Conservation (phyloP, 2,329 filamentous ascomycete genomes). For the Talaromyces sp. region DNA sequence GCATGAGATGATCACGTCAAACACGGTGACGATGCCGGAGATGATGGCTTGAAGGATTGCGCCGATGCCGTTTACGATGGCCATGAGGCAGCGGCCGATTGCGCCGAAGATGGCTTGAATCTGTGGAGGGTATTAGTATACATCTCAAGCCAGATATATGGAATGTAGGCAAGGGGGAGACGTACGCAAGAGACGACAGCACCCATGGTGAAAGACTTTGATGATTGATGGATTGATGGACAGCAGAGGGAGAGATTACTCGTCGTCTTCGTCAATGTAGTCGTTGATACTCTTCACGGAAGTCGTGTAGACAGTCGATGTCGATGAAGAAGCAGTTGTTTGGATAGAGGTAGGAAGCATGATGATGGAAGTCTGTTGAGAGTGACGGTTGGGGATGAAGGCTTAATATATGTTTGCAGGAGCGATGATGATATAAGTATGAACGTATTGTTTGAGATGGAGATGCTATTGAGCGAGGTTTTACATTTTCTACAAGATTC, state of each 20-base stretch:
- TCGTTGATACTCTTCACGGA: slow-evolving; percentile 13
- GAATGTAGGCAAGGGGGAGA: slow-evolving; percentile 21
- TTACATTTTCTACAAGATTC: neutral
- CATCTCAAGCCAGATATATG: neutral
- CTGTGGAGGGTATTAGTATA: slow-evolving; percentile 36
- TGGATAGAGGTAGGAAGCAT: slow-evolving; percentile 9
- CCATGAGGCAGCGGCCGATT: slow-evolving; percentile 63
- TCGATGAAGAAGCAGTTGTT: slow-evolving; percentile 8
- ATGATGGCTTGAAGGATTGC: slow-evolving; percentile 62
- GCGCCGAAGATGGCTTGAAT: slow-evolving; percentile 56
- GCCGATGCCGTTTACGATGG: slow-evolving; percentile 63
- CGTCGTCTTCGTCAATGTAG: slow-evolving; percentile 7
- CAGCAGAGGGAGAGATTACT: neutral
- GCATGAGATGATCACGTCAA: slow-evolving; percentile 63
- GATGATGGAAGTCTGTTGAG: neutral
- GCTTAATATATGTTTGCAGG: neutral
- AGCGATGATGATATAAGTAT: slow-evolving; percentile 1
- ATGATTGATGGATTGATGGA: neutral
- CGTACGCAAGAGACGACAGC: slow-evolving; percentile 79
- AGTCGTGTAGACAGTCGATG: neutral
- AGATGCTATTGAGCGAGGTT: too few species aligned
- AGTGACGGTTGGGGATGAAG: neutral
- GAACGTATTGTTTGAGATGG: too few species aligned
- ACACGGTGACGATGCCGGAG: slow-evolving; percentile 59
- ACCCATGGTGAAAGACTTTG: slow-evolving; percentile 58